Conservation (phyloP, 257 asterid genomes). For the Knoxia roxburghii region DNA sequence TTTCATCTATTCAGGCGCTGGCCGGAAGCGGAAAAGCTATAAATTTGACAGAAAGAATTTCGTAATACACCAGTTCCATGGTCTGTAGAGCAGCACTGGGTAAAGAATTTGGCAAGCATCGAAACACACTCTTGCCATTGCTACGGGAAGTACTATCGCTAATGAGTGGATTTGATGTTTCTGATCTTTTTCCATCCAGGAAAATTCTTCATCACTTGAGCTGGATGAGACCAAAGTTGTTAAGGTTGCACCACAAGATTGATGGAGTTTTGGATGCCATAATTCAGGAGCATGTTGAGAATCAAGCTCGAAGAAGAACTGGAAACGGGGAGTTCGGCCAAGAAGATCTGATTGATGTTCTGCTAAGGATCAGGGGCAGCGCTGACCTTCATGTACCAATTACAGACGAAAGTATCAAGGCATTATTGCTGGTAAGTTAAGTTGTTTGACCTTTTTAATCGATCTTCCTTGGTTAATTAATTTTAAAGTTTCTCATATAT, state of each 20-base stretch:
- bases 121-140: neutral
- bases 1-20: neutral
- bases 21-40: neutral
- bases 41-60: conserved; percentile 6
- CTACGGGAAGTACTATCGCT: neutral
- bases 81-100: conserved; percentile 21
- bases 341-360: conserved; percentile 15
- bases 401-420: conserved; percentile 20
- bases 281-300: conserved; percentile 8
- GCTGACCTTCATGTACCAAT: neutral
- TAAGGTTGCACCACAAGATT: neutral
- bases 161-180: conserved; percentile 9
- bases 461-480: too few species aligned
- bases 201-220: conserved; percentile 5
- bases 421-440: conserved; percentile 2
- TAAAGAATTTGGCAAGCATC: neutral
- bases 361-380: neutral
- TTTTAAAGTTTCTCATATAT: too few species aligned
- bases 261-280: conserved; percentile 9
- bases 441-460: too few species aligned
- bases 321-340: conserved; percentile 13
- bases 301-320: neutral
- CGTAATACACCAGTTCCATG: neutral
- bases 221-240: conserved; percentile 9
- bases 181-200: conserved; percentile 23